Evolutionary conservation across 805 yeast species (phyloP), one percentile per base, ranked within the genome.

Genomic region (Limtongozyma cylindracea): DNA sequence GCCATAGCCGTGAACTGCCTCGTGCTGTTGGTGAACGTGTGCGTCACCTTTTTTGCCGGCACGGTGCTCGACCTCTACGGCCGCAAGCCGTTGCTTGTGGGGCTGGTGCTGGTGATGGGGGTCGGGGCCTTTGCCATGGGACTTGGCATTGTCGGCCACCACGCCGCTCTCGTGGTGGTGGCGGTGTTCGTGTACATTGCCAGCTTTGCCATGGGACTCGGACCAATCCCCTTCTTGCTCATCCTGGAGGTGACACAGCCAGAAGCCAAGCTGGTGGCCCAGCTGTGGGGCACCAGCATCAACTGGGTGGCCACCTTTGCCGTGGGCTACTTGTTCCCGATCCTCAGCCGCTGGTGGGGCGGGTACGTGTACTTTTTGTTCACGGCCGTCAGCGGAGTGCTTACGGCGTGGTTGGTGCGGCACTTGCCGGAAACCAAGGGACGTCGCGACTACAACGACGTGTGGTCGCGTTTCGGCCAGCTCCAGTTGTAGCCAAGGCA

Each of bases 181-280:
- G 66, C 80, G 8, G 69, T 80, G 0, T 60, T 77, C 24, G 37
- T 57, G 1, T 82, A 78, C 38, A 80, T 84, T 21, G 65, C 72
- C 1, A 61, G 78, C 13, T 88, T 84, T 49, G 96, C 95, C 0
- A 48, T 73, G 16, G 98, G 98, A 0, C 41, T 80, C 28, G 98
- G 98, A 0, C 98, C 98, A 5, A 80, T 88, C 24, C 98, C 98
- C 19, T 84, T 88, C 46, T 47, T 84, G 31, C 45, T 82, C 23
- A 69, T 84, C 8, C 63, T 91, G 5, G 96, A 88, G 39, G 67
- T 84, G n/a, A 71, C 91, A 1, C 91, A 80, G 27, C 47, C 58
- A 2, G 63, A 66, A 27, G 84, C 84, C 2, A 67, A 66, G 25
- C 82, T 82, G 3, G 53, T 66, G 20, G 95, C 96, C 0, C 98